Conservation (phyloP, 805 yeast species). For the Candida namnaoensis region DNA sequence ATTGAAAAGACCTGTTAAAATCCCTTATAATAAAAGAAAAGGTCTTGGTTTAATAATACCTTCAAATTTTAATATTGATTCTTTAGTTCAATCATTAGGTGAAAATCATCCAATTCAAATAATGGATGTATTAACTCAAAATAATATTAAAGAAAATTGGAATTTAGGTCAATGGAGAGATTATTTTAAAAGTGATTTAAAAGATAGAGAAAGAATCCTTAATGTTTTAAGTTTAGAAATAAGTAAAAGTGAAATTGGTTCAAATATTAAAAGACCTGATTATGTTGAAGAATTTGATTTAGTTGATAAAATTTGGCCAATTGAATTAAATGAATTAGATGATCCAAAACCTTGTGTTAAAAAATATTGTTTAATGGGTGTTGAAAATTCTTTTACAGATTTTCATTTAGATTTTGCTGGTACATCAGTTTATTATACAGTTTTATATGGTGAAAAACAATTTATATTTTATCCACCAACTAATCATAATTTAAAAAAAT, state of each 20-base stretch:
- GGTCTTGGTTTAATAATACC: conserved; percentile 51
- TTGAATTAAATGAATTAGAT: conserved; percentile 2
- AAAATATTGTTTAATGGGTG: conserved; percentile 81
- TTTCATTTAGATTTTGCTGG: conserved; percentile 93
- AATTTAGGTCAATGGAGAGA: conserved; percentile 64
- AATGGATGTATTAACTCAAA: conserved; percentile 84
- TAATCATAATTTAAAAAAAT: conserved; percentile 44
- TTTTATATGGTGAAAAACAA: conserved; percentile 64
- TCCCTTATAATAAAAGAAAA: conserved; percentile 23
- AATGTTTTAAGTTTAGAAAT: conserved; percentile 82
- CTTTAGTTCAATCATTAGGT: conserved; percentile 54
- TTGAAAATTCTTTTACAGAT: conserved; percentile 72
- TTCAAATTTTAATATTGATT: conserved; percentile 38
- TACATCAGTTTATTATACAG: conserved; percentile 82
- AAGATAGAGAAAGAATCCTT: conserved; percentile 52
- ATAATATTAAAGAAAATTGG: conserved; percentile 49
- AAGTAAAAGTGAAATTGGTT: conserved; percentile 41
- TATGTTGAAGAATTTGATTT: conserved; percentile 61
- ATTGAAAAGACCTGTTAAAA: conserved; percentile 34
- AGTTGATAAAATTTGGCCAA: conserved; percentile 60
- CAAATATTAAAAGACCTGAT: conserved; percentile 48
- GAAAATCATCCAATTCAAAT: conserved; percentile 61
- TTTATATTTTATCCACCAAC: conserved; percentile 81
- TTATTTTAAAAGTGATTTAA: conserved; percentile 42
- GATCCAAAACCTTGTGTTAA: conserved; percentile 48